phyloP scores from a whole-genome alignment of 257 asterid species.

The Pogostemon cablin region DNA sequence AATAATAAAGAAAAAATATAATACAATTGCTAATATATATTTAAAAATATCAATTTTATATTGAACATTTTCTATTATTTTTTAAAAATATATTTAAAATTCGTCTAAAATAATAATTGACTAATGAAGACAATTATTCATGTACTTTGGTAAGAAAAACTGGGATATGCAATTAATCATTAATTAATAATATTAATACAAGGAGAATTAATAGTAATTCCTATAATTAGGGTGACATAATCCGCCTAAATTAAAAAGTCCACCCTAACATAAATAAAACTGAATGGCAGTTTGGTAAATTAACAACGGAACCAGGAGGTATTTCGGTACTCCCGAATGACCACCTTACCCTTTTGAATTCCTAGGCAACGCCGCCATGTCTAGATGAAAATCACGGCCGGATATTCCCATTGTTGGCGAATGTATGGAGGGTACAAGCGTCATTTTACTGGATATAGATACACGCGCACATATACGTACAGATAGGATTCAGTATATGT shows the following conservation, averaged over 20 bases:
- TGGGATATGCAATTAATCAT: constrained; percentile 27
- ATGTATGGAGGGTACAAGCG: constrained; percentile 31
- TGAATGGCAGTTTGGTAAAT: constrained; percentile 22
- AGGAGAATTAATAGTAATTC: constrained; percentile 27
- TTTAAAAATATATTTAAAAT: no score
- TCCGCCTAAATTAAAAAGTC: constrained; percentile 17
- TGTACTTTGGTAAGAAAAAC: constrained; percentile 22
- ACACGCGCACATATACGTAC: background rate
- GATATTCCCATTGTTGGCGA: constrained; percentile 27
- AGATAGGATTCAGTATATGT: constrained; percentile 23
- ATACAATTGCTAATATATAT: no score
- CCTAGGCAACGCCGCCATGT: constrained; percentile 21
- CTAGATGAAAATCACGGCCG: constrained; percentile 19
- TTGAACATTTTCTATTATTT: no score
- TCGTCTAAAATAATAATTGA: no score
- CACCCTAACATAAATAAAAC: constrained; percentile 15
- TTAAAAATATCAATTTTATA: no score
- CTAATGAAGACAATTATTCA: constrained; percentile 8
- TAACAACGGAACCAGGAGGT: background rate
- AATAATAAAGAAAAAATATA: no score
- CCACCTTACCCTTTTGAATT: constrained; percentile 21
- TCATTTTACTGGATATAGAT: constrained; percentile 17
- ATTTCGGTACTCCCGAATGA: background rate
- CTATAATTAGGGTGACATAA: constrained; percentile 38
- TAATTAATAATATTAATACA: background rate